Conservation (phyloP, 352 stramenopile genomes). For the Globisporangium cystogenes region DNA sequence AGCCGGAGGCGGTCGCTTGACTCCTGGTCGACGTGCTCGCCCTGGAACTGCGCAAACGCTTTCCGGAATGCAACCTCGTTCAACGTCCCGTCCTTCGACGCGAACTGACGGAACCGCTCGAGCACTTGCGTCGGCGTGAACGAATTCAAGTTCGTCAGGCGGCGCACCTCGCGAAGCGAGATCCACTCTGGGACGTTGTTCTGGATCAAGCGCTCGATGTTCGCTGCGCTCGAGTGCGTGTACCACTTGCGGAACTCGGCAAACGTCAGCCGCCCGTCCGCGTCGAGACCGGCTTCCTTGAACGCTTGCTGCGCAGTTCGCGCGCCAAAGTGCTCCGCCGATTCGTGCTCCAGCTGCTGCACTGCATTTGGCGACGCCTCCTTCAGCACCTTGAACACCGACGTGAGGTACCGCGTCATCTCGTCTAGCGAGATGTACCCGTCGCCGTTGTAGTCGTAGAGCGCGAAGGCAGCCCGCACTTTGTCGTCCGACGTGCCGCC, state of each 20-base stretch:
- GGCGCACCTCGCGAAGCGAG: slow-evolving; percentile 66
- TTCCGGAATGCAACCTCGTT: slow-evolving; percentile 60
- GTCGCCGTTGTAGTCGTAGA: slow-evolving; percentile 85
- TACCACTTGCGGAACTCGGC: slow-evolving; percentile 83
- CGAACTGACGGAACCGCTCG: slow-evolving; percentile 69
- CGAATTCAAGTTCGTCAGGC: slow-evolving; percentile 66
- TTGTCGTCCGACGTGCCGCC: slow-evolving; percentile 76
- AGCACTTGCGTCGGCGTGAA: slow-evolving; percentile 72
- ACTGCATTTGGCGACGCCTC: slow-evolving; percentile 54
- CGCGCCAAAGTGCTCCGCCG: slow-evolving; percentile 47
- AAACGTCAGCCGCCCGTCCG: slow-evolving; percentile 68
- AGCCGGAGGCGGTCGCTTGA: slow-evolving; percentile 42
- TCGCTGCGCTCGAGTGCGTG: slow-evolving; percentile 57
- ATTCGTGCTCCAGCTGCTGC: slow-evolving; percentile 42
- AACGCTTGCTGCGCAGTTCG: slow-evolving; percentile 76
- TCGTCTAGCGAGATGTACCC: slow-evolving; percentile 81
- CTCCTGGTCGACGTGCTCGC: slow-evolving; percentile 16
- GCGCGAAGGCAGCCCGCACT: slow-evolving; percentile 63
- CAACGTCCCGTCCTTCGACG: slow-evolving; percentile 55
- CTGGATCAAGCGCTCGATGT: slow-evolving; percentile 75
- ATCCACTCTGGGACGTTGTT: slow-evolving; percentile 77
- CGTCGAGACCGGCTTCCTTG: slow-evolving; percentile 56
- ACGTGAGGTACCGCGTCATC: slow-evolving; percentile 81
- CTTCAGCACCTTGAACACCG: slow-evolving; percentile 82
- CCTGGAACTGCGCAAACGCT: slow-evolving; percentile 52